A percentile compares a stretch with the other conserved stretches of the same genome.
These are phyloP conservation scores for Inosperma sp. DNA, from an alignment of 768 basidiomycete genomes.

Conservation along the genomic window DNA sequence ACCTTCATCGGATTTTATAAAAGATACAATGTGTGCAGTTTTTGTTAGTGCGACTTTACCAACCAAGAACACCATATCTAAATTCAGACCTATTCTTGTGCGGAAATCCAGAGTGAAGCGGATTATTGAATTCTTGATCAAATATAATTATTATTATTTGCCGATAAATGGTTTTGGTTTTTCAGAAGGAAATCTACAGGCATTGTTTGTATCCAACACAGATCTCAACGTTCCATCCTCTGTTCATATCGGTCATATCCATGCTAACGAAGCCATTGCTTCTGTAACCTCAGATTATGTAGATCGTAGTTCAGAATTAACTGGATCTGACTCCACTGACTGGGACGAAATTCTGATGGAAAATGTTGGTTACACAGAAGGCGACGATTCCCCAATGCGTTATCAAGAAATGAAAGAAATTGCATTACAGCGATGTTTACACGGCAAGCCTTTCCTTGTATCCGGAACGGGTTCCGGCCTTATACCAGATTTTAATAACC, in stretches of 20 bases:
- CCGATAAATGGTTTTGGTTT: neutral
- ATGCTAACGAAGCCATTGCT: slow-evolving; percentile 6
- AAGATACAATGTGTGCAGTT: slow-evolving; percentile 14
- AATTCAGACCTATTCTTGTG: slow-evolving; percentile 10
- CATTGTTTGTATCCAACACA: neutral
- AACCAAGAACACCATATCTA: neutral
- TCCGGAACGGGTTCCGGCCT: neutral
- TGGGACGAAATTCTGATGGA: slow-evolving; percentile 16
- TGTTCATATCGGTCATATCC: slow-evolving; percentile 4
- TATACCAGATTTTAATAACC: slow-evolving; percentile 13
- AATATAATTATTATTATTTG: slow-evolving; percentile 11
- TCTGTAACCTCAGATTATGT: slow-evolving; percentile 8
- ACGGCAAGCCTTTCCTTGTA: slow-evolving; percentile 6
- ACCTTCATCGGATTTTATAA: neutral
- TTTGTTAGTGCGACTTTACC: slow-evolving; percentile 4
- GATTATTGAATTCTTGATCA: slow-evolving; percentile 9
- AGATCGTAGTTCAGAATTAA: neutral
- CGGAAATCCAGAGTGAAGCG: slow-evolving; percentile 7
- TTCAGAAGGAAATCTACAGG: slow-evolving; percentile 5
- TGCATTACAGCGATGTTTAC: slow-evolving; percentile 9
- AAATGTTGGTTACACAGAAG: slow-evolving; percentile 17
- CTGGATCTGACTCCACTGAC: neutral
- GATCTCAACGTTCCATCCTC: slow-evolving; percentile 1
- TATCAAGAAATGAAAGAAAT: slow-evolving; percentile 12
- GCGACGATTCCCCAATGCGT: slow-evolving; percentile 11